Conservation (phyloP, 345 rosid genomes). For the Gossypium stocksii region DNA sequence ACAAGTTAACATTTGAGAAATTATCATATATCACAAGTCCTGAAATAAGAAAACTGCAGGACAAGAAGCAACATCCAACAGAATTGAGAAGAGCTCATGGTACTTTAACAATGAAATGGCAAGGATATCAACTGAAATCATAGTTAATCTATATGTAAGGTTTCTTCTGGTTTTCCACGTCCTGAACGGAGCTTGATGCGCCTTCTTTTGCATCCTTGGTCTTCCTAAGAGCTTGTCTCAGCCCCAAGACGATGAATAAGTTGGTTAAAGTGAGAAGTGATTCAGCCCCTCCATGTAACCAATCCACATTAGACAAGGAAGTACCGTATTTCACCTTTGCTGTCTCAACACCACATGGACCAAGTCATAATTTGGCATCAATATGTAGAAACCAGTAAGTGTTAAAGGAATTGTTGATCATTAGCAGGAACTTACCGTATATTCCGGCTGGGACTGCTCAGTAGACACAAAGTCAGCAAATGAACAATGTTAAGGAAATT, state of each 20-base stretch:
- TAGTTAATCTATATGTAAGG: constrained; percentile 26
- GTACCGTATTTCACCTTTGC: constrained; percentile 89
- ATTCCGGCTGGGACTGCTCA: constrained; percentile 91
- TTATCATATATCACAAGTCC: neutral
- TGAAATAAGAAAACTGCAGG: neutral
- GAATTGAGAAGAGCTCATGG: neutral
- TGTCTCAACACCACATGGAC: constrained; percentile 27
- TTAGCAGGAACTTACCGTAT: constrained; percentile 50
- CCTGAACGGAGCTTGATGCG: constrained; percentile 20
- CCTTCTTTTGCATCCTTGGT: constrained; percentile 28
- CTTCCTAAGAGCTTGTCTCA: constrained; percentile 66
- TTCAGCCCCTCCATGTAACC: constrained; percentile 95
- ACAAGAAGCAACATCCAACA: neutral
- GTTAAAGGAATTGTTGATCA: constrained; percentile 12
- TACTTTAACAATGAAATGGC: neutral
- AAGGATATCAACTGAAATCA: neutral
- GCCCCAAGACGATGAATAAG: constrained; percentile 79
- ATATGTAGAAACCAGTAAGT: neutral
- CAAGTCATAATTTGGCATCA: neutral
- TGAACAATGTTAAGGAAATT: constrained; percentile 20
- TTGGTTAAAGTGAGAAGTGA: constrained; percentile 84
- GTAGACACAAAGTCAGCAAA: constrained; percentile 18
- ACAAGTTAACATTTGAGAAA: neutral
- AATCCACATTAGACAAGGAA: constrained; percentile 87
- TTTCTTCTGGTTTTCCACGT: constrained; percentile 29